Evolutionary conservation across 2,329 filamentous ascomycete genomes (phyloP).

Genomic region (Lecanoromycetidae sp.): DNA sequence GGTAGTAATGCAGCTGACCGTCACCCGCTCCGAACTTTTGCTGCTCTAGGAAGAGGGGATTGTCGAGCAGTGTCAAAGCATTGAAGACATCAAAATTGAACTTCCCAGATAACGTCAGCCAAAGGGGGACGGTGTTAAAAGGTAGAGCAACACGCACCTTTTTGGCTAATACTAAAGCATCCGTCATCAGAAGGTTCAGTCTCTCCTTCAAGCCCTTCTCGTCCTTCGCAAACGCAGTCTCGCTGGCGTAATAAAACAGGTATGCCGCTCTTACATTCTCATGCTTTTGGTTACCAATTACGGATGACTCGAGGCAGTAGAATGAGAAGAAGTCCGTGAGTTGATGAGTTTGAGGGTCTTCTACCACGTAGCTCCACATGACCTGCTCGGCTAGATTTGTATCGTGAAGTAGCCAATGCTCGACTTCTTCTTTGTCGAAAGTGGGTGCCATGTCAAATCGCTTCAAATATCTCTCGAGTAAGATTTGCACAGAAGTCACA

Average conservation of each 20-base stretch:
- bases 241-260: conserved; percentile 91
- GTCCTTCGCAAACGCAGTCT: conserved; percentile 52
- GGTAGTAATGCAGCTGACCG: conserved; percentile 88
- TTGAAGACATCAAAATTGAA: conserved; percentile 92
- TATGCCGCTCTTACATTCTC: conserved; percentile 78
- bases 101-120: conserved; percentile 10
- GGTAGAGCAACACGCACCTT: conserved; percentile 34
- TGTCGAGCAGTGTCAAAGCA: conserved; percentile 84
- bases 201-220: conserved; percentile 58
- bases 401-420: conserved; percentile 76
- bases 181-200: conserved; percentile 67
- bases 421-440: conserved; percentile 66
- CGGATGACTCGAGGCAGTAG: conserved; percentile 85
- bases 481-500: conserved; percentile 57
- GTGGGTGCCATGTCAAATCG: conserved; percentile 76
- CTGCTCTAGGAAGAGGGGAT: conserved; percentile 80
- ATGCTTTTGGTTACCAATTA: conserved; percentile 72
- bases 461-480: conserved; percentile 65
- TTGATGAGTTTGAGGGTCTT: conserved; percentile 56
- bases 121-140: conserved; percentile 9
- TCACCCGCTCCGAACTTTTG: conserved; percentile 93
- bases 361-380: conserved; percentile 87
- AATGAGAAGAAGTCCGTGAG: conserved; percentile 97
- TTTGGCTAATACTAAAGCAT: conserved; percentile 81
- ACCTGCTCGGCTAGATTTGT: conserved; percentile 61